Evolutionary conservation across 176 grass and related monocot genomes (phyloP).

Genomic region (Musa schizocarpa): DNA sequence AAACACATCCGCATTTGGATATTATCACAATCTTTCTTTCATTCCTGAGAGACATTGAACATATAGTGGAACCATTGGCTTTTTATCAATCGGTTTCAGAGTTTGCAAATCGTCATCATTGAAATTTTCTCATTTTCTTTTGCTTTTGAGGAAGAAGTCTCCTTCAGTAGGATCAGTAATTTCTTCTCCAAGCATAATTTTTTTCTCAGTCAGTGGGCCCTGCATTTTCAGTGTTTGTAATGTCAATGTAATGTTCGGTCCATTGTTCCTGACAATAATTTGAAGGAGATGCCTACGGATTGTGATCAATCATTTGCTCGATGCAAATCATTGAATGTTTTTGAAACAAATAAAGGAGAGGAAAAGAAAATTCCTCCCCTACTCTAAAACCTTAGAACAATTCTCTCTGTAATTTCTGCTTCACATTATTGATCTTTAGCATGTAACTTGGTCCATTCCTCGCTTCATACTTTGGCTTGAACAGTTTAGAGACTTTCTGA

Average conservation of each 20-base stretch:
- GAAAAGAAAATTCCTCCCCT: not conserved
- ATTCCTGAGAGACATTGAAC: too few species aligned
- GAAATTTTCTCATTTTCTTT: too few species aligned
- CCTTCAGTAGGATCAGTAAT: too few species aligned
- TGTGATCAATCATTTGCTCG: not conserved
- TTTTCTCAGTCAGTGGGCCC: not conserved
- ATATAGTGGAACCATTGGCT: too few species aligned
- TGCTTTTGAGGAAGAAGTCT: too few species aligned
- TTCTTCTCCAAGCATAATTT: not conserved
- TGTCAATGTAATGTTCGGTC: not conserved
- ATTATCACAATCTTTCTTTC: too few species aligned
- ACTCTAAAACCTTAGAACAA: not conserved
- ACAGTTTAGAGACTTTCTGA: too few species aligned
- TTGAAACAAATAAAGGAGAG: not conserved
- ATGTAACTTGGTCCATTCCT: too few species aligned
- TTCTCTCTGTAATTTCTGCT: not conserved
- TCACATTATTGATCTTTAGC: not conserved
- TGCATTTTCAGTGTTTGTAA: not conserved
- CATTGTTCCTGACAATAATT: not conserved
- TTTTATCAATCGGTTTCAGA: too few species aligned
- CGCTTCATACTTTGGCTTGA: too few species aligned
- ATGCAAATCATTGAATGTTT: not conserved
- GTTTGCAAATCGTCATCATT: too few species aligned
- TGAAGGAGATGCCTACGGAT: not conserved
- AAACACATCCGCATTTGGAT: too few species aligned